Evolutionary conservation across 257 asterid genomes (phyloP).

Genomic region (Paulownia fortunei): DNA sequence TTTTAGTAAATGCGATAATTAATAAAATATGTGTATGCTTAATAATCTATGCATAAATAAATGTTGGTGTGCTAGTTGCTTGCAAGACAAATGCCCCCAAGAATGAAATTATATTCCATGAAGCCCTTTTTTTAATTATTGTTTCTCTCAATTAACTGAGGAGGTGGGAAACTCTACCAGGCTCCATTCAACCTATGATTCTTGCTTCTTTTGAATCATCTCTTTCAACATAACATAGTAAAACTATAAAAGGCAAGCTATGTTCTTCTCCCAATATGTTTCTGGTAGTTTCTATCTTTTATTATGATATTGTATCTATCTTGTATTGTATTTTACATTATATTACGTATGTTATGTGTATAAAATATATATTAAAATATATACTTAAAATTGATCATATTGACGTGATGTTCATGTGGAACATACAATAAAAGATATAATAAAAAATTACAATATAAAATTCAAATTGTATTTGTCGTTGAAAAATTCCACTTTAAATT

Average conservation of each 20-base stretch:
- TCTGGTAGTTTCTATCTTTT: too few species aligned
- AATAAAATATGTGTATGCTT: background rate
- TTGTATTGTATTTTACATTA: too few species aligned
- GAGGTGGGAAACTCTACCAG: background rate
- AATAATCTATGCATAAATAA: background rate
- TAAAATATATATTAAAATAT: too few species aligned
- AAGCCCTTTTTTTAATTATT: too few species aligned
- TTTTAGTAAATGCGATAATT: background rate
- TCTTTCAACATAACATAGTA: background rate
- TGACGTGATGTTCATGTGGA: too few species aligned
- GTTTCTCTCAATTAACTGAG: background rate
- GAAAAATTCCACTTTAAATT: background rate
- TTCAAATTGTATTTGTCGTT: too few species aligned
- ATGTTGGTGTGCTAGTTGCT: background rate
- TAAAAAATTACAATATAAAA: too few species aligned
- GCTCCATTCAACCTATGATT: background rate
- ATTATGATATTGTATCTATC: too few species aligned
- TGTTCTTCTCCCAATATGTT: too few species aligned
- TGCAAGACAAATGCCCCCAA: background rate
- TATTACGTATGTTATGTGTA: too few species aligned
- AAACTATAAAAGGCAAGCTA: background rate
- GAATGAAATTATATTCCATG: background rate
- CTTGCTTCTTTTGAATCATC: background rate
- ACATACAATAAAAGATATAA: too few species aligned
- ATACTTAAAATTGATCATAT: too few species aligned